Evolutionary conservation across 208 protist genomes (phyloP), one percentile per base, ranked within the genome.

Genomic region (Tritrichomonas musculus): DNA sequence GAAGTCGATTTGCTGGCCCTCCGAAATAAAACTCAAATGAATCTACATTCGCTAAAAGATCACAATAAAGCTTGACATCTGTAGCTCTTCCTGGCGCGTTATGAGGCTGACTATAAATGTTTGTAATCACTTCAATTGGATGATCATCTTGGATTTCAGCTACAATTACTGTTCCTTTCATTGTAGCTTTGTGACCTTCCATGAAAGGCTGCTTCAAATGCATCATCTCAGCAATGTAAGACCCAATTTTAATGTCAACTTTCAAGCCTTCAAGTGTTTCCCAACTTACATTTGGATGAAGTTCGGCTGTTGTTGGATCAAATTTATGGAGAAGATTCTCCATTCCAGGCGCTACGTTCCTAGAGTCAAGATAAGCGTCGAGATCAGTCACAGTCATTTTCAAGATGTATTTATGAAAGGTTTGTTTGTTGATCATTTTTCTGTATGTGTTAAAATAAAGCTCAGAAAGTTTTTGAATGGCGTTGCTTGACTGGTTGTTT

Each of bases 181-280:
- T 39, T 9, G 33, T 44, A 14, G 8, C 1, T 0, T 53, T 39
- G 8, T 53, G 25, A 20, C 44, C 47, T 36, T 44, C 25, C 0
- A 88, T 88, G 47, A 88, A 20, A 33, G 77, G 47, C 30, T 57
- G 27, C 39, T 44, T 44, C 5, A 88, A 57, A 20, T 53, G 14
- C 5, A 39, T 39, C 14, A 53, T 44, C 5, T 22, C 39, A 50
- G 33, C 4, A 2, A 33, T 47, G 20, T n/a, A 53, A 57, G 33
- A 20, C 39, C 22, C 47, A 39, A 50, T n/a, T 13, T 13, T 57
- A 3, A 57, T 0, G 36, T 88, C 44, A 14, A 50, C 3, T 11
- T 88, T 88, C 5, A 88, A 88, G 41, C 77, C 77, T 88, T 88
- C 77, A 33, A 88, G 30, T 57, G 77, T 88, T 39, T 88, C 77